A percentile compares a stretch with the other conserved stretches of the same genome.
These are phyloP conservation scores for Naganishia antarctica DNA, from an alignment of 768 basidiomycete genomes.

Conservation along the genomic window DNA sequence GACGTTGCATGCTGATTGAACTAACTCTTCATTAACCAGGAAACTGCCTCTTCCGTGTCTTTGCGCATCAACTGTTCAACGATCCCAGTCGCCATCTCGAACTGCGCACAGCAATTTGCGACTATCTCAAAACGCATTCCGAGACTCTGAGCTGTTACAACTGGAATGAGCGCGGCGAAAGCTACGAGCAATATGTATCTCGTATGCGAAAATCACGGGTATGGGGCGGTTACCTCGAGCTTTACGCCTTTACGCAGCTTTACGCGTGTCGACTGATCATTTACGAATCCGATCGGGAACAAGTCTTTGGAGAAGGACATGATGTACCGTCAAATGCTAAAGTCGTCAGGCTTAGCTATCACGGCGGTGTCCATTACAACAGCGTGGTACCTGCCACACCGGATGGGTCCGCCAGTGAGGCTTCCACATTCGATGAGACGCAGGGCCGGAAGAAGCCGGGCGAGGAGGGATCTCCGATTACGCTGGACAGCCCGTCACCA, in stretches of 20 bases:
- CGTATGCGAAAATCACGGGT: constrained; percentile 12
- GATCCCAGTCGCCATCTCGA: constrained; percentile 6
- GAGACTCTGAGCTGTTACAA: constrained; percentile 18
- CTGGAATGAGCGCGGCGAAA: constrained; percentile 18
- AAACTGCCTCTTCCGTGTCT: constrained; percentile 15
- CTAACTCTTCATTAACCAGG: not conserved
- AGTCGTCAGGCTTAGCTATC: constrained; percentile 18
- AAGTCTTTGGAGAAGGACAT: constrained; percentile 7
- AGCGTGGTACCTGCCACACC: not conserved
- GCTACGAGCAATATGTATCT: constrained; percentile 16
- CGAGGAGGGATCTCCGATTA: not conserved
- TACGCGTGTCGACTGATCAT: constrained; percentile 18
- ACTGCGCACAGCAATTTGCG: constrained; percentile 6
- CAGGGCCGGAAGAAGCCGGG: not conserved
- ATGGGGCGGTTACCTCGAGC: constrained; percentile 19
- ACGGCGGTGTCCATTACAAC: constrained; percentile 15
- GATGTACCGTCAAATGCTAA: constrained; percentile 7
- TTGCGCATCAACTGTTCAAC: constrained; percentile 17
- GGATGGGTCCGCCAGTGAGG: not conserved
- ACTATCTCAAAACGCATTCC: constrained; percentile 18
- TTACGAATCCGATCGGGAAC: constrained; percentile 18
- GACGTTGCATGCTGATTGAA: not conserved
- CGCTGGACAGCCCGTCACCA: no score
- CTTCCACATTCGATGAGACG: not conserved
- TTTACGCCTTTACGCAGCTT: constrained; percentile 15